Evolutionary conservation across 768 basidiomycete genomes (phyloP).

Genomic region (Cystofilobasidium bisporidii): DNA sequence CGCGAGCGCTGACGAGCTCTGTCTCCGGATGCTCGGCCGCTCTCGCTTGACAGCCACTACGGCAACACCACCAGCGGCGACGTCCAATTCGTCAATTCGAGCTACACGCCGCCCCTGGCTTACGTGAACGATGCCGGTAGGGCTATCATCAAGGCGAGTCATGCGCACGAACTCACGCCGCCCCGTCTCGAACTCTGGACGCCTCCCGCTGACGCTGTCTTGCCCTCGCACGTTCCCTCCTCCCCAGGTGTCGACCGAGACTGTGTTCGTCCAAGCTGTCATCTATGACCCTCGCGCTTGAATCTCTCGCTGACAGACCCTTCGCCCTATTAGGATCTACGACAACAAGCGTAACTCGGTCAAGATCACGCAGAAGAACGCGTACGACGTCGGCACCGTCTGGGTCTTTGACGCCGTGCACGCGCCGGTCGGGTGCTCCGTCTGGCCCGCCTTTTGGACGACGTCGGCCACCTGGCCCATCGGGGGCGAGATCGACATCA

Average conservation of each 20-base stretch:
- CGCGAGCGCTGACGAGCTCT: too few relatives aligned
- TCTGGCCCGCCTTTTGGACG: neutral
- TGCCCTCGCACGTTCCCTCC: too few relatives aligned
- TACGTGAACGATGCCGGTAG: constrained; percentile 11
- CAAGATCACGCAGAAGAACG: neutral
- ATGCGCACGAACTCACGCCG: too few relatives aligned
- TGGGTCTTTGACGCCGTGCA: constrained; percentile 20
- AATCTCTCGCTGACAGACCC: too few relatives aligned
- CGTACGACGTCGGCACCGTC: constrained; percentile 19
- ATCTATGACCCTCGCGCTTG: too few relatives aligned
- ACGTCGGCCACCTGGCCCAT: neutral
- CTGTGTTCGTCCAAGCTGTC: neutral
- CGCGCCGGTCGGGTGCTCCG: neutral
- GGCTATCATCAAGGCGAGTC: constrained; percentile 17
- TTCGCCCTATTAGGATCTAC: neutral
- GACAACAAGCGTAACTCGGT: constrained; percentile 12
- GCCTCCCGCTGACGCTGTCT: too few relatives aligned
- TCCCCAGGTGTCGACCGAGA: constrained; percentile 9
- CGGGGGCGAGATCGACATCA: constrained; percentile 21
- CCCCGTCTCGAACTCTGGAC: too few relatives aligned
- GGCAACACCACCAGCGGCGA: neutral
- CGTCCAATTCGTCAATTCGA: constrained; percentile 14
- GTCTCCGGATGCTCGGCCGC: too few relatives aligned
- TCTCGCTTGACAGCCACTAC: neutral
- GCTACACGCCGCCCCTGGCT: constrained; percentile 5